phyloP scores from a whole-genome alignment of 768 basidiomycete species.

The Rhodotorula toruloides region DNA sequence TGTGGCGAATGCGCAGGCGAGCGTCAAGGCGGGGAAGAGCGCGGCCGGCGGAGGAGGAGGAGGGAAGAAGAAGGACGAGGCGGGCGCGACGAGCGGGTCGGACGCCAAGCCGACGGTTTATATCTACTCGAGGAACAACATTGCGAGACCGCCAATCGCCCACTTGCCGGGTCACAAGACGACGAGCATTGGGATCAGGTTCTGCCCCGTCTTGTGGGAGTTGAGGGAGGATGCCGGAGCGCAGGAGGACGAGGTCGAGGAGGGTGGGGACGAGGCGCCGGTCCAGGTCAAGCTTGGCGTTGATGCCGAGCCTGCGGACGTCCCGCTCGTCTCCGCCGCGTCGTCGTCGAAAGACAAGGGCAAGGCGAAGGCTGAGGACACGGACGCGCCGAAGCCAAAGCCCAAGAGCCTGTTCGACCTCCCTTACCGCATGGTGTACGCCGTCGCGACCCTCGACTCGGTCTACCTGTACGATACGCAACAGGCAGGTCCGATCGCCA shows the following conservation, averaged over 20 bases:
- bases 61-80: conserved; percentile 19
- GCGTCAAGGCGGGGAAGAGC: not conserved
- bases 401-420: conserved; percentile 69
- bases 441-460: conserved; percentile 93
- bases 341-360: conserved; percentile 30
- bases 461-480: conserved; percentile 95
- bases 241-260: conserved; percentile 38
- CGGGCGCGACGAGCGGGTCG: not conserved
- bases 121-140: conserved; percentile 92
- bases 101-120: conserved; percentile 66
- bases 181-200: conserved; percentile 85
- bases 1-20: no score
- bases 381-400: conserved; percentile 14
- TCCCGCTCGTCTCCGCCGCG: conserved; percentile 60
- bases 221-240: conserved; percentile 54
- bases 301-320: conserved; percentile 47
- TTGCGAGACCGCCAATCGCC: conserved; percentile 84
- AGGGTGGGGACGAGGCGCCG: not conserved
- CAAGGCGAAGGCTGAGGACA: conserved; percentile 10
- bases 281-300: conserved; percentile 8
- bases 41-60: not conserved
- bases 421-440: conserved; percentile 89
- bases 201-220: conserved; percentile 89
- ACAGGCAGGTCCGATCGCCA: conserved; percentile 81
- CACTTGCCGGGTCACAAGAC: conserved; percentile 95